Evolutionary conservation across 768 basidiomycete genomes (phyloP).

Genomic region (Lyophyllum atratum): DNA sequence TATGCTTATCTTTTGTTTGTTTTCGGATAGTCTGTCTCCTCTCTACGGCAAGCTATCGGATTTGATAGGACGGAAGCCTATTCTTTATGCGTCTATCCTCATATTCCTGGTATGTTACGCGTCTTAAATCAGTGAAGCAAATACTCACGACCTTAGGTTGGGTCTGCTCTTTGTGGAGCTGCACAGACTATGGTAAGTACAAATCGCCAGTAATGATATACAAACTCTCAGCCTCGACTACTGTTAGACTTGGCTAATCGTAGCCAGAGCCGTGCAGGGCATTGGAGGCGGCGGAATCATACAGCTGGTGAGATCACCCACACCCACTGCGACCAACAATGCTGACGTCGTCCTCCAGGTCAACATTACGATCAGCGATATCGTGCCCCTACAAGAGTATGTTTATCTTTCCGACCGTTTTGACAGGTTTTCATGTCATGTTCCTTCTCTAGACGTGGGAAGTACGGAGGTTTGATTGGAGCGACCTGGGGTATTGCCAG

Average conservation of each 20-base stretch:
- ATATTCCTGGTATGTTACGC: constrained; percentile 60
- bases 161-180: constrained; percentile 80
- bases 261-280: constrained; percentile 78
- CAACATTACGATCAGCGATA: constrained; percentile 80
- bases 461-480: constrained; percentile 74
- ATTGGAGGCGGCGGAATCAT: constrained; percentile 83
- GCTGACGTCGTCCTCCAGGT: constrained; percentile 34
- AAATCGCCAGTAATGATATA: not conserved
- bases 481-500: constrained; percentile 80
- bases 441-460: constrained; percentile 57
- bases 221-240: not conserved
- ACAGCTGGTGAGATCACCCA: constrained; percentile 49
- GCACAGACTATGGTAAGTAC: constrained; percentile 66
- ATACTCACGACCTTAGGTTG: constrained; percentile 45
- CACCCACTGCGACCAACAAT: not conserved
- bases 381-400: constrained; percentile 78
- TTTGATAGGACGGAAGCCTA: constrained; percentile 58
- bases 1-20: not conserved
- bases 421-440: constrained; percentile 3
- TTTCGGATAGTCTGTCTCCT: constrained; percentile 52
- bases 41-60: constrained; percentile 81
- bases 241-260: constrained; percentile 64
- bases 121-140: not conserved
- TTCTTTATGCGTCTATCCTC: constrained; percentile 65
- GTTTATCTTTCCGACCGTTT: constrained; percentile 22